phyloP scores from a whole-genome alignment of 768 basidiomycete species.

The Cyathus striatus region DNA sequence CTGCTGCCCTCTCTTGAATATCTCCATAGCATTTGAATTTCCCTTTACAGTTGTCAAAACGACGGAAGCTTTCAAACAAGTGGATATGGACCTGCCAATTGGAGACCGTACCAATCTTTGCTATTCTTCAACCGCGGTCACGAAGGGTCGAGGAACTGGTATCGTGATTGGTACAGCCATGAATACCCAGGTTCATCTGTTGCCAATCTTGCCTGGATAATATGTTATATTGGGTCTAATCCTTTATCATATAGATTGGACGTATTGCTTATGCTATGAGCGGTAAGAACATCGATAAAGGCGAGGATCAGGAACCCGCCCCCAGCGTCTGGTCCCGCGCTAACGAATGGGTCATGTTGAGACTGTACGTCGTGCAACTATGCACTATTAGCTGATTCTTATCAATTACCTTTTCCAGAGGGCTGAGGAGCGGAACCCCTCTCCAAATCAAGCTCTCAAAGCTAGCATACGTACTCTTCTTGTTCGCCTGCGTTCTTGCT shows the following conservation, averaged over 20 bases:
- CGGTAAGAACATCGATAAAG: slow-evolving; percentile 17
- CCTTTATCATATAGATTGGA: slow-evolving; percentile 21
- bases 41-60: slow-evolving; percentile 30
- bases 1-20: not conserved
- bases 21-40: not conserved
- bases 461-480: slow-evolving; percentile 29
- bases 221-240: too few relatives aligned
- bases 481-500: slow-evolving; percentile 27
- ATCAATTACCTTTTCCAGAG: slow-evolving; percentile 13
- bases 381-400: not conserved
- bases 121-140: slow-evolving; percentile 36
- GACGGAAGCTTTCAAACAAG: slow-evolving; percentile 19
- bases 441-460: slow-evolving; percentile 31
- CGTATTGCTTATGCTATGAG: slow-evolving; percentile 30
- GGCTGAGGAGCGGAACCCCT: slow-evolving; percentile 27
- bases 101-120: slow-evolving; percentile 39
- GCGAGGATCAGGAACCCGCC: too few relatives aligned
- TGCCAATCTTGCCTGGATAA: too few relatives aligned
- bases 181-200: slow-evolving; percentile 41
- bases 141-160: slow-evolving; percentile 45
- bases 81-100: slow-evolving; percentile 29
- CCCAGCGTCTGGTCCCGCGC: too few relatives aligned
- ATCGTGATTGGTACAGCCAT: slow-evolving; percentile 46
- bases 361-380: slow-evolving; percentile 23
- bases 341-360: slow-evolving; percentile 13